Percentiles rank a stretch among this genome's conserved stretches.
Evolutionary conservation across 2,329 filamentous ascomycete species (phyloP).

Genomic region (Zelopaecilomyces penicillatus): DNA sequence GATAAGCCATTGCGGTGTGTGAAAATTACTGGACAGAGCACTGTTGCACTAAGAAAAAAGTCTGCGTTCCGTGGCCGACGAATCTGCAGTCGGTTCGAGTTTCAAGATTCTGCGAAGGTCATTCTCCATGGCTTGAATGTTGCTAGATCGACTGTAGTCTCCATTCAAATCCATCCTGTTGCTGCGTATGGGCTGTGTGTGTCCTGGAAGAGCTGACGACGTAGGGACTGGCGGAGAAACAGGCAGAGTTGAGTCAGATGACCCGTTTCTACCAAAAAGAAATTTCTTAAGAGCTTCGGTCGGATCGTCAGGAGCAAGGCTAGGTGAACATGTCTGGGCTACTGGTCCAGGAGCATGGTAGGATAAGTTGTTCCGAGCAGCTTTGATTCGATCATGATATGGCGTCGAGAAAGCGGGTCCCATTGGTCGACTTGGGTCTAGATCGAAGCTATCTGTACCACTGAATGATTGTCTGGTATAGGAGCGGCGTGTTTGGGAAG

Average conservation of each 20-base stretch:
- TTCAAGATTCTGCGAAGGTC: constrained; percentile 46
- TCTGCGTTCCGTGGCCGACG: constrained; percentile 10
- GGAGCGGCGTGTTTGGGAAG: constrained; percentile 18
- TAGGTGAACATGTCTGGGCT: constrained; percentile 6
- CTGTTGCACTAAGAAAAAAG: constrained; percentile 19
- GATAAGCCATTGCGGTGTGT: constrained; percentile 15
- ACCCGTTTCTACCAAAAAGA: constrained; percentile 36
- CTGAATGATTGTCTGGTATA: constrained; percentile 14
- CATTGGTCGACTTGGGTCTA: constrained; percentile 52
- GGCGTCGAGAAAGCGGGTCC: constrained; percentile 62
- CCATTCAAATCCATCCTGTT: constrained; percentile 2
- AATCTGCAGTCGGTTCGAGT: constrained; percentile 23
- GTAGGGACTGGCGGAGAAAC: not conserved
- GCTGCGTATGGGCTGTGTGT: not conserved
- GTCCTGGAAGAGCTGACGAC: not conserved
- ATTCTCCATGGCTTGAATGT: constrained; percentile 44
- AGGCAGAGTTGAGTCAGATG: constrained; percentile 6
- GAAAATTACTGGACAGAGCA: constrained; percentile 12
- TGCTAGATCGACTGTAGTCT: constrained; percentile 14
- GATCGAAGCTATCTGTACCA: constrained; percentile 38
- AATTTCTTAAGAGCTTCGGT: constrained; percentile 49
- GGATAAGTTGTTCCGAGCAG: constrained; percentile 33
- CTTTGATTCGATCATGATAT: constrained; percentile 53
- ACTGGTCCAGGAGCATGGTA: constrained; percentile 12
- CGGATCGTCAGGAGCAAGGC: constrained; percentile 19